These are phyloP conservation scores for Flaveria sonorensis DNA, from an alignment of 129 eudicot species.

Conservation along the genomic window DNA sequence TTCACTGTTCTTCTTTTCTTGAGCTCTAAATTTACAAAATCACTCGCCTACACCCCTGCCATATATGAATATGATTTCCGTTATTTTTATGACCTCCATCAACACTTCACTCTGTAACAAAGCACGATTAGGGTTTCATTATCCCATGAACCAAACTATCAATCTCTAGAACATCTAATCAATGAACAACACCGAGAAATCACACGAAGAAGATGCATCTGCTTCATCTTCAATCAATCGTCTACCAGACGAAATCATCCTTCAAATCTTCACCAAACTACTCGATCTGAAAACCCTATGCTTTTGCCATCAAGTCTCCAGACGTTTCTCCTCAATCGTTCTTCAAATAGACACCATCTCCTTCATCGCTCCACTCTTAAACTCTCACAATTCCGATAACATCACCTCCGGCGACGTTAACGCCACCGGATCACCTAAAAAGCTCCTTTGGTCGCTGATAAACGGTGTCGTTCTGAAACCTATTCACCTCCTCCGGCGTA, in stretches of 20 bases:
- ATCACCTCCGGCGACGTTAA: not conserved
- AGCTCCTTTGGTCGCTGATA: constrained; percentile 10
- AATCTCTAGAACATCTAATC: not conserved
- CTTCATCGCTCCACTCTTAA: constrained; percentile 31
- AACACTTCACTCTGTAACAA: not conserved
- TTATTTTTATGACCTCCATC: too few relatives aligned
- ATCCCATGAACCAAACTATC: constrained; percentile 5
- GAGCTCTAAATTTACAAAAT: too few relatives aligned
- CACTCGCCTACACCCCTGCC: too few relatives aligned
- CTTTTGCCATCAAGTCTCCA: constrained; percentile 36
- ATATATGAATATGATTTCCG: too few relatives aligned
- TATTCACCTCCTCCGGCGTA: constrained; percentile 30
- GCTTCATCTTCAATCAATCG: constrained; percentile 13
- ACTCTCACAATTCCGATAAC: constrained; percentile 7
- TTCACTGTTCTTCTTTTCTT: too few relatives aligned
- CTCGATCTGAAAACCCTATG: constrained; percentile 37
- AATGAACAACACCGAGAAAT: constrained; percentile 11
- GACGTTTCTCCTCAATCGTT: constrained; percentile 33
- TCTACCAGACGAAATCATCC: constrained; percentile 41
- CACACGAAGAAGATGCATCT: constrained; percentile 15
- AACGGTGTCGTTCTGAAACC: constrained; percentile 32
- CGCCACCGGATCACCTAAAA: not conserved
- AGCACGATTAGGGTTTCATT: constrained; percentile 19
- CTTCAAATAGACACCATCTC: constrained; percentile 30
- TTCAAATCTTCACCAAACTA: constrained; percentile 29